Evolutionary conservation across 441 rosid species (phyloP).

Genomic region (Hura crepitans): DNA sequence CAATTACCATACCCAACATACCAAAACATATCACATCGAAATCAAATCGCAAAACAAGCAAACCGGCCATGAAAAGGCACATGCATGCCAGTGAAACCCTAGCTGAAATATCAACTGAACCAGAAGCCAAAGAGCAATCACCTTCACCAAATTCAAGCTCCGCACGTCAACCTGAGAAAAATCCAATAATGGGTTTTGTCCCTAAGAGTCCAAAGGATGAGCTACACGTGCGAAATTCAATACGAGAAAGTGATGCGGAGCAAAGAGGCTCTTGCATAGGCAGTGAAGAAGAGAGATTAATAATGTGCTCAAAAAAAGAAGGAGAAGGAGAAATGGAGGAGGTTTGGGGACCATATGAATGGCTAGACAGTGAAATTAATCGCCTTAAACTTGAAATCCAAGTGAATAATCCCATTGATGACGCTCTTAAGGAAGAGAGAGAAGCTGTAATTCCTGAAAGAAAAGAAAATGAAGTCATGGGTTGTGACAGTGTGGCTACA

Average conservation of each 20-base stretch:
- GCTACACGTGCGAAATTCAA: background rate
- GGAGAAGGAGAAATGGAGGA: conserved; percentile 25
- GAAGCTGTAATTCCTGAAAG: conserved; percentile 20
- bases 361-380: conserved; percentile 69
- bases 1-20: conserved; percentile 18
- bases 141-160: background rate
- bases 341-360: conserved; percentile 55
- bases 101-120: background rate
- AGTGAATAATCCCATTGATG: conserved; percentile 7
- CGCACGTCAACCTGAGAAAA: background rate
- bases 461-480: conserved; percentile 19
- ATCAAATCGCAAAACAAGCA: background rate
- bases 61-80: conserved; percentile 44
- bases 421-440: conserved; percentile 10
- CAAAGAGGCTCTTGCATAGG: conserved; percentile 20
- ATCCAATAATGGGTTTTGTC: background rate
- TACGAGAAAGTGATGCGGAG: background rate
- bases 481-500: conserved; percentile 16
- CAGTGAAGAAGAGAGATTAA: conserved; percentile 6
- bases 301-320: background rate
- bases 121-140: background rate
- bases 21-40: conserved; percentile 10
- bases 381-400: conserved; percentile 39
- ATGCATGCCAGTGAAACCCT: conserved; percentile 13
- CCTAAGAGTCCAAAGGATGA: background rate